phyloP scores from a whole-genome alignment of 2,329 filamentous ascomycete genomes.

The Fusarium neocosmosporiellum region DNA sequence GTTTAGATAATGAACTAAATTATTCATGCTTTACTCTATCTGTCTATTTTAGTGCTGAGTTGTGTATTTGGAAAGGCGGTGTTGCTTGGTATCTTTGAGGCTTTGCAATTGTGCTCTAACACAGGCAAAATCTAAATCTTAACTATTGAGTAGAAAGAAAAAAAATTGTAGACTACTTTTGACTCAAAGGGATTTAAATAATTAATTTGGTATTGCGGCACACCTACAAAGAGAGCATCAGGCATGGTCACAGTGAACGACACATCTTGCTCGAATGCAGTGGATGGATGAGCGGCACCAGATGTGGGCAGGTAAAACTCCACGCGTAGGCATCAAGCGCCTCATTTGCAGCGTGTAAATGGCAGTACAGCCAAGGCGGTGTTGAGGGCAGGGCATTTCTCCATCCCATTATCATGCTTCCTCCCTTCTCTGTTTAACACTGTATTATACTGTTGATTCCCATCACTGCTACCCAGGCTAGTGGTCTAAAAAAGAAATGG shows the following conservation, averaged over 20 bases:
- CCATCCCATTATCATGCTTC: background rate
- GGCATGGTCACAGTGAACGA: accelerated
- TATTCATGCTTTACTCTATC: background rate
- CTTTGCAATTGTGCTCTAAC: no score
- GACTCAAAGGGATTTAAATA: background rate
- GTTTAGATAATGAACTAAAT: background rate
- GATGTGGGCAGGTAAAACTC: background rate
- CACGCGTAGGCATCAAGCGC: background rate
- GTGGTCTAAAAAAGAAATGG: no score
- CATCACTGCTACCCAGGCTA: no score
- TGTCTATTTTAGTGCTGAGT: background rate
- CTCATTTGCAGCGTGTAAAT: background rate
- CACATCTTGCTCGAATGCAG: background rate
- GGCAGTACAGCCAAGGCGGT: background rate
- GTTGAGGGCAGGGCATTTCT: background rate
- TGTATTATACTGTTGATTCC: no score
- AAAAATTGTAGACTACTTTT: background rate
- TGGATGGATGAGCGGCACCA: background rate
- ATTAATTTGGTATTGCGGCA: background rate
- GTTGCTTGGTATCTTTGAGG: no score
- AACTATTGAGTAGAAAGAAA: background rate
- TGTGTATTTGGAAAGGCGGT: background rate
- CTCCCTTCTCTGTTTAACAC: no score
- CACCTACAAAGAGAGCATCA: background rate
- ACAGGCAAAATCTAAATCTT: background rate